These are phyloP conservation scores for Komagataella phaffii DNA, from an alignment of 805 yeast genomes.

Conservation along the genomic window DNA sequence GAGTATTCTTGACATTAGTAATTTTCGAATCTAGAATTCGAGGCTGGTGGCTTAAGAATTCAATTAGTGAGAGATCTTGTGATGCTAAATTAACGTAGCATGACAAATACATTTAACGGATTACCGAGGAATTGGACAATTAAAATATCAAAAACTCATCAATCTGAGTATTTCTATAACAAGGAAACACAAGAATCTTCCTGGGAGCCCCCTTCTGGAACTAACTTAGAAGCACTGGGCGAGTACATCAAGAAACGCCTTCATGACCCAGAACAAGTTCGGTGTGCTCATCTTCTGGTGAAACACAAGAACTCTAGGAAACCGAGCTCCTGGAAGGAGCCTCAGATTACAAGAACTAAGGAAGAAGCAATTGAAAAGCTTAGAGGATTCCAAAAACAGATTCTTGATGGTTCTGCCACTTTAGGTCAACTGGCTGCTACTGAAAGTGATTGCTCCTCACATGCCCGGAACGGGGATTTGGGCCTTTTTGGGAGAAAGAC, in stretches of 20 bases:
- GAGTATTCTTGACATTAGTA: background rate
- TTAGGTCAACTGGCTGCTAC: conserved; percentile 65
- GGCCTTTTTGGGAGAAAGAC: conserved; percentile 82
- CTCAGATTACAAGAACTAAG: conserved; percentile 62
- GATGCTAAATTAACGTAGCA: background rate
- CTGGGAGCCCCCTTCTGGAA: conserved; percentile 88
- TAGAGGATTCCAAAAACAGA: conserved; percentile 40
- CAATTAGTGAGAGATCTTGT: too few relatives aligned
- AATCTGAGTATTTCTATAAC: conserved; percentile 75
- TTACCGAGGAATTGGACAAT: conserved; percentile 82
- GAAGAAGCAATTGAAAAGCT: conserved; percentile 70
- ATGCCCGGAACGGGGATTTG: conserved; percentile 80
- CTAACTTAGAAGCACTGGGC: conserved; percentile 47
- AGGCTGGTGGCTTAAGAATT: background rate
- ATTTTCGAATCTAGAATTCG: background rate
- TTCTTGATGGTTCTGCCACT: conserved; percentile 49
- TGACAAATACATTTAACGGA: conserved; percentile 34
- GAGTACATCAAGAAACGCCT: conserved; percentile 34
- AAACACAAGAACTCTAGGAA: conserved; percentile 78
- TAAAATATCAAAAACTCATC: conserved; percentile 62
- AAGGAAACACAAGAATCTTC: conserved; percentile 56
- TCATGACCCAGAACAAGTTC: conserved; percentile 51
- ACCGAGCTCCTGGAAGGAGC: conserved; percentile 80
- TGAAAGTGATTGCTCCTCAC: conserved; percentile 84
- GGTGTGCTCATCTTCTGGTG: conserved; percentile 71